Evolutionary conservation across 2,329 filamentous ascomycete species (phyloP), one percentile per base, ranked within the genome.

Genomic region (Venturia aucupariae): DNA sequence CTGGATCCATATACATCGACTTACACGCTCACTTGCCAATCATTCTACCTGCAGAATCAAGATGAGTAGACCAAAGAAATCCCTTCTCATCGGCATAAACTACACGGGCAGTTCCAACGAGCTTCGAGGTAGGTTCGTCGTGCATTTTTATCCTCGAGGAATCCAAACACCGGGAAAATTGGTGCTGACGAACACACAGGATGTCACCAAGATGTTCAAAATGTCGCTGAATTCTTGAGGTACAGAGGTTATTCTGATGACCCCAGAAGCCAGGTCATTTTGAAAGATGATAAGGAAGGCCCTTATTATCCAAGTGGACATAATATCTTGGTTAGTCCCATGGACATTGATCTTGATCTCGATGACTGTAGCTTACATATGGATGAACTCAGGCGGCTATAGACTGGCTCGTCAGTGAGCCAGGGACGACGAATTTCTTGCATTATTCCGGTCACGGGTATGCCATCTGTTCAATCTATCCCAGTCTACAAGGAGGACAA

Each of bases 401-500:
- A 72, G 75, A 81, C 64, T 86, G 84, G 83, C 77, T 86, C 2
- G 79, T 85, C 55, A 77, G 74, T 32, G 78, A 81, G 63, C 80
- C 82, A 0, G 79, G 79, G 11, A 81, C 81, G 64, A 78, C 75
- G 10, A 72, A 81, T 22, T 85, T 84, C 75, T 71, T 86, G 61
- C 83, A 84, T 67, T 86, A 86, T 68, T 83, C 80, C 0, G 84
- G 84, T 0, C 84, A 86, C 66, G 84, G 84, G 63, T 32, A 42
- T 27, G 8, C 44, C 44, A 24, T 22, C 5, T 11, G n/a, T n/a
- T n/a, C n/a, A 7, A 24, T 17, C 22, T n/a, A 2, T 80, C 35
- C 35, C 35, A 38, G 35, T 82, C 51, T n/a, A n/a, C n/a, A n/a
- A n/a, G n/a, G n/a, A n/a, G n/a, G n/a, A n/a, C n/a, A n/a, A n/a